These are phyloP conservation scores for Ocimum tenuiflorum DNA, from an alignment of 257 asterid genomes.

Conservation along the genomic window DNA sequence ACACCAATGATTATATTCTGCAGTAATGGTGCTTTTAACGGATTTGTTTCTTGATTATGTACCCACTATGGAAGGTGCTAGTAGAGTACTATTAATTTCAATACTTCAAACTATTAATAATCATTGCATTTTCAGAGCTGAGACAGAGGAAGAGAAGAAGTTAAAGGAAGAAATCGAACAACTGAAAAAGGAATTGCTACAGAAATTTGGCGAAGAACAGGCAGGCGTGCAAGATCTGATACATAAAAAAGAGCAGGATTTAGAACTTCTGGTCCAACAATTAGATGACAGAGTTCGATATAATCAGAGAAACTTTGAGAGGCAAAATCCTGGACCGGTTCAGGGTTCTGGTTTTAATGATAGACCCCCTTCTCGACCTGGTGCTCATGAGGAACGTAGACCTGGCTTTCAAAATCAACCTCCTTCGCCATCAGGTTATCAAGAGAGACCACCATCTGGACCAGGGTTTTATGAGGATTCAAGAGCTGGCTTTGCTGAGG, in stretches of 20 bases:
- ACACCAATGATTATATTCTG: not conserved
- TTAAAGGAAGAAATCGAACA: constrained; percentile 68
- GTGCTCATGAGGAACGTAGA: constrained; percentile 45
- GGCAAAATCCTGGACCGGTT: constrained; percentile 73
- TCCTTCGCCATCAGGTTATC: constrained; percentile 25
- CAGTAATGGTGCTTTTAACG: not conserved
- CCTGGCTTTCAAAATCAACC: constrained; percentile 32
- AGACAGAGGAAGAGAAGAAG: constrained; percentile 79
- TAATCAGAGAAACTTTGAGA: constrained; percentile 56
- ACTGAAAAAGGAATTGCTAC: constrained; percentile 46
- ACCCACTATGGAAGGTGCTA: too few species aligned
- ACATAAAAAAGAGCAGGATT: constrained; percentile 51
- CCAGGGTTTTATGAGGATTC: constrained; percentile 30
- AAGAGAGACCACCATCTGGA: constrained; percentile 32
- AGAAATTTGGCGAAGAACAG: constrained; percentile 43
- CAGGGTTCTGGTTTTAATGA: constrained; percentile 42
- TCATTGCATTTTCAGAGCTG: constrained; percentile 68
- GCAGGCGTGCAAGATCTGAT: constrained; percentile 38
- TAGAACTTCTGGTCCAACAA: constrained; percentile 55
- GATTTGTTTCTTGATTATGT: not conserved
- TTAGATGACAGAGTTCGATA: constrained; percentile 82
- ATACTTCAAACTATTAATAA: not conserved
- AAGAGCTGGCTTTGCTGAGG: constrained; percentile 30
- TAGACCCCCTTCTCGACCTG: constrained; percentile 41
- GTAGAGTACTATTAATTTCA: not conserved